Evolutionary conservation across 768 basidiomycete species (phyloP), one percentile per base, ranked within the genome.

Genomic region (Phlebiopsis flavidoalba): DNA sequence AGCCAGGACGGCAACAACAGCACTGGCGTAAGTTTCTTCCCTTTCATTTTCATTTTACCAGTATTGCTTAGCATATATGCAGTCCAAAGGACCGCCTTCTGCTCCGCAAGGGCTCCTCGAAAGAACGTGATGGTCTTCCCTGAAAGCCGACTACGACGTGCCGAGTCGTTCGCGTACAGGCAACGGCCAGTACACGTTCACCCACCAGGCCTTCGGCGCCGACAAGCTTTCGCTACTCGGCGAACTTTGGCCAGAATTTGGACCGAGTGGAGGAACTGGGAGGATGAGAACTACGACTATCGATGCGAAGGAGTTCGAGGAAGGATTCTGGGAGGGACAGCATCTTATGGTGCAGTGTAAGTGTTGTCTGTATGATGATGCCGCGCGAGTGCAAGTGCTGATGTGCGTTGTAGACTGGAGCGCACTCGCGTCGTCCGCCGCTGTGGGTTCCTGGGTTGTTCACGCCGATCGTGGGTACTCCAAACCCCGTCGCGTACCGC

Each of bases 101-200:
- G 37, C 64, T 96, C 59, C 84, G 95, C 66, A 95, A 95, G 72
- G 95, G 95, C 45, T 66, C 79, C 14, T 61, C 81, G 2, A 72
- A n/a, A 82, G 66, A 96, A 97, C 68, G 81, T 88, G 19, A 87
- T 97, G 78, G 86, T 97, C n/a, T 95, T 89, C 80, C 91, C 92
- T 0, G 78, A 82, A n/a, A 21, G 81, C 84, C 45, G 93, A 95
- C 69, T 95, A 93, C 70, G 86, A 89, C 71, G n/a, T n/a, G 77
- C 72, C 53, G 75, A 69, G 55, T 79, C 85, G 0, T 84, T 91
- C 69, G 77, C 78, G 17, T 76, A 80, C 56, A 78, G n/a, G 83
- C 10, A 75, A 83, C 60, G 86, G 83, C 58, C 76, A 86, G 62
- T 95, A 89, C 71, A 82, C 79, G 6, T 92, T 93, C 72, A 83